phyloP scores from a whole-genome alignment of 805 yeast genomes.

The Candida taoyuanica region DNA sequence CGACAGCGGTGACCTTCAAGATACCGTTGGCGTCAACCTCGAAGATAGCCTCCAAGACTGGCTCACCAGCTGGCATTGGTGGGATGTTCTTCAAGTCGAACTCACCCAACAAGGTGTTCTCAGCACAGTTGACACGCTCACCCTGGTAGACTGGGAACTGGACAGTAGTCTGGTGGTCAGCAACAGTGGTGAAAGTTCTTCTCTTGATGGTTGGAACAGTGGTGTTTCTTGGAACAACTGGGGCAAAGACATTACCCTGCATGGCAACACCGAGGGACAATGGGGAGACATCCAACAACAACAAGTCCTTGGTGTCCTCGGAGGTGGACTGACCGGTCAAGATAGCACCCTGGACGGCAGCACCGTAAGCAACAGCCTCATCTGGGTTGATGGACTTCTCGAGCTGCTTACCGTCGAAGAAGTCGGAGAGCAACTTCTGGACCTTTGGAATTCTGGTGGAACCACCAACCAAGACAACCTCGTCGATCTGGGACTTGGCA shows the following conservation, averaged over 20 bases:
- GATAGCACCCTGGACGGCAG: slow-evolving; percentile 99
- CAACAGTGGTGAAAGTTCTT: slow-evolving; percentile 98
- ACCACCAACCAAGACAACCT: slow-evolving; percentile 97
- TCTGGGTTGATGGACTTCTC: slow-evolving; percentile 97
- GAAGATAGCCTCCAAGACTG: slow-evolving; percentile 97
- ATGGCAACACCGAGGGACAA: slow-evolving; percentile 99
- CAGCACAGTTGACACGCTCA: slow-evolving; percentile 98
- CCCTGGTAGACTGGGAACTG: slow-evolving; percentile 99
- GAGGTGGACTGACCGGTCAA: slow-evolving; percentile 88
- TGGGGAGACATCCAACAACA: slow-evolving; percentile 96
- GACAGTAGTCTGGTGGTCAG: slow-evolving; percentile 97
- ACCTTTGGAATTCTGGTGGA: slow-evolving; percentile 99
- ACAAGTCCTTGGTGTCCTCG: slow-evolving; percentile 91
- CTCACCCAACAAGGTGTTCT: slow-evolving; percentile 97
- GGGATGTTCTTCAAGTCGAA: slow-evolving; percentile 97
- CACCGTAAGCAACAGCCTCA: slow-evolving; percentile 99
- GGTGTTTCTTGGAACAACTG: slow-evolving; percentile 98
- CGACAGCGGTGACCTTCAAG: slow-evolving; percentile 97
- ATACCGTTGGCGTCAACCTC: slow-evolving; percentile 99
- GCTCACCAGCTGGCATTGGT: slow-evolving; percentile 98
- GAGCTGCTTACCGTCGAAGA: slow-evolving; percentile 94
- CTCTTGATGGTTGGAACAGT: slow-evolving; percentile 99
- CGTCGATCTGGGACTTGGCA: slow-evolving; percentile 81
- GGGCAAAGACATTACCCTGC: slow-evolving; percentile 99
- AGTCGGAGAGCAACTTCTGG: slow-evolving; percentile 89